Conservation (phyloP, 2,329 filamentous ascomycete genomes). For the Pseudopyrenochaeta lycopersici region DNA sequence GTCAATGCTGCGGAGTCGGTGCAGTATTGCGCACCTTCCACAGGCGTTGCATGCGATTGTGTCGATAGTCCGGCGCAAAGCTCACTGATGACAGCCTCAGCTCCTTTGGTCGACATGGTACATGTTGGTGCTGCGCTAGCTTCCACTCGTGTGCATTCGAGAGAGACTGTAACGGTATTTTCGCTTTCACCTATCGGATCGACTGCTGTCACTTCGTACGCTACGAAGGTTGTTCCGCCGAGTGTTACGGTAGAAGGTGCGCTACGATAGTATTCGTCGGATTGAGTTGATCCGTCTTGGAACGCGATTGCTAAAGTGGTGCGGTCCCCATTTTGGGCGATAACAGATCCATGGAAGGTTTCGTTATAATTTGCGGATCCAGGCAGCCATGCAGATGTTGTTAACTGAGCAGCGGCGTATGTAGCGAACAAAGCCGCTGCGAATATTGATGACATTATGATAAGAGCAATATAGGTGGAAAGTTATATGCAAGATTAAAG, state of each 20-base stretch:
- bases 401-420: constrained; percentile 32
- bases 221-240: constrained; percentile 28
- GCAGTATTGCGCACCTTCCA: constrained; percentile 8
- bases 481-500: not conserved
- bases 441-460: constrained; percentile 34
- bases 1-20: constrained; percentile 9
- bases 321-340: constrained; percentile 26
- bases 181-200: constrained; percentile 5
- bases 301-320: constrained; percentile 28
- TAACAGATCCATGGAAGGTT: constrained; percentile 30
- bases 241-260: constrained; percentile 19
- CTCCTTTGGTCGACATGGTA: constrained; percentile 17
- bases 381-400: constrained; percentile 41
- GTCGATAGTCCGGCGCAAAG: constrained; percentile 10
- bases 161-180: constrained; percentile 12
- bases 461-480: not conserved
- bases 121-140: constrained; percentile 23
- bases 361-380: constrained; percentile 14
- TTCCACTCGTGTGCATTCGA: constrained; percentile 20
- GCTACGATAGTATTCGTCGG: constrained; percentile 7
- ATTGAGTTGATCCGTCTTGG: constrained; percentile 1
- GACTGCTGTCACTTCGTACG: constrained; percentile 15
- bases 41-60: constrained; percentile 5
- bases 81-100: constrained; percentile 10
- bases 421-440: constrained; percentile 30